Percentiles rank a stretch among this genome's conserved stretches.
phyloP scores from a whole-genome alignment of 495 filamentous ascomycete genomes.

The Penicillium macrosclerotiorum region DNA sequence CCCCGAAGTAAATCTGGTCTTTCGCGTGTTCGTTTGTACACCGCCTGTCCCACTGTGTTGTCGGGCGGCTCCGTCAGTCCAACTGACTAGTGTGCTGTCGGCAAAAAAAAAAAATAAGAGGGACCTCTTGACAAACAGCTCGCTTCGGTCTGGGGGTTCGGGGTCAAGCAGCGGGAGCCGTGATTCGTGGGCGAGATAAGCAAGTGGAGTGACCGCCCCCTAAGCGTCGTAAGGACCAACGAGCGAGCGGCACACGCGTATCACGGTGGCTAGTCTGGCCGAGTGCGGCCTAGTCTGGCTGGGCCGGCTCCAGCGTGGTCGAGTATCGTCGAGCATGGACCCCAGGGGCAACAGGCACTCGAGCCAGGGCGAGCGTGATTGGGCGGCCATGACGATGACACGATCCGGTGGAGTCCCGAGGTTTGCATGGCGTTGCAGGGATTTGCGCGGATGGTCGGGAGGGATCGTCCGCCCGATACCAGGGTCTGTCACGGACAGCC shows the following conservation, averaged over 20 bases:
- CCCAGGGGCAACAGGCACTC: constrained; percentile 13
- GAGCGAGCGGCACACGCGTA: neutral
- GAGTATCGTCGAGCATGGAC: constrained; percentile 4
- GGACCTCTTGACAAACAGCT: no score
- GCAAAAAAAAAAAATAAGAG: no score
- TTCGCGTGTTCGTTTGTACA: no score
- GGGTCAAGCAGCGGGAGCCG: neutral
- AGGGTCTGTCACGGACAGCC: constrained; percentile 9
- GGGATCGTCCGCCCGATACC: constrained; percentile 12
- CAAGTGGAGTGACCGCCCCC: constrained; percentile 21
- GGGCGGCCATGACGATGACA: constrained; percentile 13
- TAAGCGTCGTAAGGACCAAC: neutral
- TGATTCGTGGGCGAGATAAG: constrained; percentile 29
- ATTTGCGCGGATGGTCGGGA: constrained; percentile 9
- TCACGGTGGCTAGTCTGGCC: neutral
- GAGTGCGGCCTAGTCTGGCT: no score
- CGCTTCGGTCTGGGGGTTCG: neutral
- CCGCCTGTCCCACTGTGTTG: no score
- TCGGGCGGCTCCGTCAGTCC: no score
- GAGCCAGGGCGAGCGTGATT: constrained; percentile 3
- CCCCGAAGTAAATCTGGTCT: no score
- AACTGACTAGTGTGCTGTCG: no score
- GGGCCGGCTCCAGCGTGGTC: no score
- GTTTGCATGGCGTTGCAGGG: no score
- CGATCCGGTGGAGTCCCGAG: constrained; percentile 20